Base-by-base conservation (phyloP, 495 filamentous ascomycete species). In the Penicillium turbatum region DNA sequence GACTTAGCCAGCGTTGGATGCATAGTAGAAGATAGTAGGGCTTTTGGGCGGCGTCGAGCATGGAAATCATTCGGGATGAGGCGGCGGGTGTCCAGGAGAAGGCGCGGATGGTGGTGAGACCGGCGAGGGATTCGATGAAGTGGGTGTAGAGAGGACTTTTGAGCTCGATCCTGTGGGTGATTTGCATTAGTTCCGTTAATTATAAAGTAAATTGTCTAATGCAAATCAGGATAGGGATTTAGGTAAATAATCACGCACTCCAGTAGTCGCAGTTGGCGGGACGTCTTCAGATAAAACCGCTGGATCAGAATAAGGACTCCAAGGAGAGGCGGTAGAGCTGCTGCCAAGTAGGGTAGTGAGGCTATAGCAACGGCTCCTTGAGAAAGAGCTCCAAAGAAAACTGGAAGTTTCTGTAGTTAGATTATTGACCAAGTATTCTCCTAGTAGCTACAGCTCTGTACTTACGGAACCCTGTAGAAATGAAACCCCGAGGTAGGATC, bases 201-300 rank as follows among this genome's bases (percentile, higher is more conserved):
- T n/a, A n/a, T n/a, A n/a, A n/a, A n/a, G n/a, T n/a, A n/a, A n/a
- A n/a, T n/a, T n/a, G n/a, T n/a, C n/a, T n/a, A n/a, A n/a, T n/a
- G n/a, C n/a, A n/a, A 24, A 24, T 24, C 21, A 24, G 4, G 21
- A 24, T 24, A 24, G 21, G 21, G 21, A 2, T 2, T 24, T 24
- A n/a, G n/a, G n/a, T 24, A 4, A 24, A 24, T 24, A 21, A 13
- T 21, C 9, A 54, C 48, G 13, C 38, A 65, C 54, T 93, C 89
- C 48, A 93, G 70, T 54, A 89, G 76, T 69, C 91, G 90, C 27
- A 92, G 72, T 68, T 93, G 89, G 54, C 87, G 81, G 48, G 88
- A 91, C 26, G 89, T 89, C 21, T 85, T 76, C n/a, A 93, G 81
- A 70, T 93, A 92, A 70, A 92, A 92, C 46, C 86, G 75, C 64